Percentiles rank a stretch among this genome's conserved stretches.
Conservation (phyloP, 352 stramenopile species). For the Phytophthora idaei region DNA sequence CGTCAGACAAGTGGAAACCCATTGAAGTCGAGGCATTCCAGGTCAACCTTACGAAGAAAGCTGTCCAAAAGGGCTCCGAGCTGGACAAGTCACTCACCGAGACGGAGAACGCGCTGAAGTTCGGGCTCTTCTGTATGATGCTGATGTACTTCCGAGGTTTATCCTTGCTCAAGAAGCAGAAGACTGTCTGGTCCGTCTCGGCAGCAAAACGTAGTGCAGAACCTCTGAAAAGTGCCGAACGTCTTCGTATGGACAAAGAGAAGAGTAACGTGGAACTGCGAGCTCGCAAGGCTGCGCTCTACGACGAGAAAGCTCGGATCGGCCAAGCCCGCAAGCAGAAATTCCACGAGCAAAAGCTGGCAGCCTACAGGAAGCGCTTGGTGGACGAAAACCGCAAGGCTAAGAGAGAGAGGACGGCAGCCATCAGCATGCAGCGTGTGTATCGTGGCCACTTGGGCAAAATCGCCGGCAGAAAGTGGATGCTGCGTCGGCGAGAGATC, state of each 20-base stretch:
- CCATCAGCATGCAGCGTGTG: constrained; percentile 70
- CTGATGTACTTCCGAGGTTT: constrained; percentile 96
- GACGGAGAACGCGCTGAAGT: constrained; percentile 94
- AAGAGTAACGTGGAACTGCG: constrained; percentile 48
- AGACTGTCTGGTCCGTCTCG: constrained; percentile 71
- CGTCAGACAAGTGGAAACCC: constrained; percentile 75
- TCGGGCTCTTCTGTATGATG: constrained; percentile 95
- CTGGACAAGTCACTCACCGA: constrained; percentile 75
- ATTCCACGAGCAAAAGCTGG: constrained; percentile 65
- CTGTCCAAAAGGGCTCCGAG: constrained; percentile 66
- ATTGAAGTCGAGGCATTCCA: constrained; percentile 74
- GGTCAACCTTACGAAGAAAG: constrained; percentile 57
- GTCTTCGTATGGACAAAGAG: constrained; percentile 59
- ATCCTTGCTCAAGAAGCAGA: constrained; percentile 87
- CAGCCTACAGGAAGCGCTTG: constrained; percentile 68
- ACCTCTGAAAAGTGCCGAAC: constrained; percentile 44
- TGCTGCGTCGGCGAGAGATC: constrained; percentile 82
- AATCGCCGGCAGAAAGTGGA: constrained; percentile 84
- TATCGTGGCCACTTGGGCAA: constrained; percentile 83
- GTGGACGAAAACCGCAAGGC: constrained; percentile 65
- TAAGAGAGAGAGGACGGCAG: constrained; percentile 58
- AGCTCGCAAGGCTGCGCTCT: constrained; percentile 42
- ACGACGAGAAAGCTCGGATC: constrained; percentile 64
- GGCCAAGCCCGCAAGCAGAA: constrained; percentile 68
- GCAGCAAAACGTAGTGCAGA: constrained; percentile 28